Conservation (phyloP, 768 basidiomycete genomes). For the Mycena capillaripes region DNA sequence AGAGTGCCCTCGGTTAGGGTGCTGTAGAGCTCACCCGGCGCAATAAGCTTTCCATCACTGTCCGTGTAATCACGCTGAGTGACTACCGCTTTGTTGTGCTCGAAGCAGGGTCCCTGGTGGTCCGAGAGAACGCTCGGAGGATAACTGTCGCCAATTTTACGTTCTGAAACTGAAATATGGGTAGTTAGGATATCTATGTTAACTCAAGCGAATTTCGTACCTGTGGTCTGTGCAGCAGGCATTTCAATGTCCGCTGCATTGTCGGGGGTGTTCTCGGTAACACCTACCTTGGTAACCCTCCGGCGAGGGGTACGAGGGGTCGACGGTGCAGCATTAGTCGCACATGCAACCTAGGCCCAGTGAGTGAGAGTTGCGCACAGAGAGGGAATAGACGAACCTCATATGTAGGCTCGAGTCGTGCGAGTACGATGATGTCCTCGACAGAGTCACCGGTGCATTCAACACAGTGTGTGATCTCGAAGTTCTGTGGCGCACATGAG, state of each 20-base stretch:
- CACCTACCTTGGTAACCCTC: neutral
- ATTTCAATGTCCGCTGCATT: neutral
- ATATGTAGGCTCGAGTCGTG: too few relatives aligned
- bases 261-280: neutral
- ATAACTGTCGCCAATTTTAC: slow-evolving; percentile 21
- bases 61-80: slow-evolving; percentile 4
- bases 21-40: slow-evolving; percentile 3
- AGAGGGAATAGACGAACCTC: neutral
- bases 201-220: neutral
- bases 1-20: slow-evolving; percentile 11
- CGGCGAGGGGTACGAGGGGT: neutral
- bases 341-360: neutral
- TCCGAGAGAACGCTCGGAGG: neutral
- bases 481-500: too few relatives aligned
- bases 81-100: slow-evolving; percentile 7
- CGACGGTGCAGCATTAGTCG: neutral
- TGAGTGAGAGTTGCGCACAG: neutral
- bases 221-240: neutral
- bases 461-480: too few relatives aligned
- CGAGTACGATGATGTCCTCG: too few relatives aligned
- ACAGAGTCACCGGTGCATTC: too few relatives aligned
- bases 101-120: slow-evolving; percentile 6
- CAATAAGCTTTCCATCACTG: slow-evolving; percentile 6
- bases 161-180: too few relatives aligned
- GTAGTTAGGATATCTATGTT: neutral